Base-by-base conservation (phyloP, 805 yeast genomes). In the Metschnikowia arizonensis region DNA sequence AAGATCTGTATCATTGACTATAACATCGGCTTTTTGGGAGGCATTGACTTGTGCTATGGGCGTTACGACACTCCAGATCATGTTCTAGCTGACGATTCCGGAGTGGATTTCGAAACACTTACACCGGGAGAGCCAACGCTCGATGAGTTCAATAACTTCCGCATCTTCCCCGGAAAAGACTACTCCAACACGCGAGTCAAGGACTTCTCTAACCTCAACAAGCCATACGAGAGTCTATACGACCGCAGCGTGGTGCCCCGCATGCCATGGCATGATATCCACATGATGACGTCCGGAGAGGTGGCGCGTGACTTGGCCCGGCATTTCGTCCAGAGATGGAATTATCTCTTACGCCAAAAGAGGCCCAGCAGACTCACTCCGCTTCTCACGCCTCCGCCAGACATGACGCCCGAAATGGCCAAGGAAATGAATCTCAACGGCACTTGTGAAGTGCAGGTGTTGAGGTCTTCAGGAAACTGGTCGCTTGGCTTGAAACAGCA, bases 261-360 rank as follows among this genome's bases (percentile, higher is more conserved):
- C 56, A 93, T 93, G 99, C 99, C 99, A 8, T 93, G 99, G 99
- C 99, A 93, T 64, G 99, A 93, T 74, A 88, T 93, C 31, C 98
- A 93, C 55, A 93, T 90, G 95, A 81, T 89, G 68, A 82, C 95
- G 1, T 79, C 90, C 2, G 99, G 99, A 11, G 95, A 90, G 58
- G 81, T 90, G 3, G 99, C 98, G 0, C 76, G 97, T 48, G 99
- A 93, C 63, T 65, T 91, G 42, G 78, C 95, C 0, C 78, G 99
- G 46, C 98, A 93, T 63, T 93, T 95, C 65, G 95, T 89, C 11
- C 99, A 93, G 68, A 78, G 99, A 57, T 93, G 99, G 99, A 93
- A 93, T 62, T 93, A 88, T 60, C 72, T 93, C 32, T 64, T 95
- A 42, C 79, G 99, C 58, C 97, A 89, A 56, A 95, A 95, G 62